Evolutionary conservation across 495 filamentous ascomycete species (phyloP).

Genomic region (Talaromyces thailandensis): DNA sequence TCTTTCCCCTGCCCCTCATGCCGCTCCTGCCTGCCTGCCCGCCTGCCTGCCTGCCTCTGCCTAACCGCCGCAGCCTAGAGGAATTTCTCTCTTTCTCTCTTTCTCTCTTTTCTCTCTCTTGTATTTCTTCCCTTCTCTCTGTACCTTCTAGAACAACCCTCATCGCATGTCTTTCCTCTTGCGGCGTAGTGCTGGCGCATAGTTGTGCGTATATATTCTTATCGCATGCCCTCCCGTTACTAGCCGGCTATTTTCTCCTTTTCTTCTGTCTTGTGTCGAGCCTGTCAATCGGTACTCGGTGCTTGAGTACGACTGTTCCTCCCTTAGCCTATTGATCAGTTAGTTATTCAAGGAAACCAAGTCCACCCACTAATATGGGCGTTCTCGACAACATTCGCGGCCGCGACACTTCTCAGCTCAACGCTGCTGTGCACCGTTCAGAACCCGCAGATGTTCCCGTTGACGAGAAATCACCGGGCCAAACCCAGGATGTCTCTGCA

Average conservation of each 20-base stretch:
- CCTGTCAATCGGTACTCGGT: neutral
- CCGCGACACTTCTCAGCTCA: conserved; percentile 3
- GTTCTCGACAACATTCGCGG: conserved; percentile 2
- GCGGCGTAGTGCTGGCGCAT: neutral
- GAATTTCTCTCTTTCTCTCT: neutral
- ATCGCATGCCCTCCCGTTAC: neutral
- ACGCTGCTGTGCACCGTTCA: neutral
- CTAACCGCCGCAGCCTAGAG: neutral
- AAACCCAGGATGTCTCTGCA: neutral
- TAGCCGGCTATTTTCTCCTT: neutral
- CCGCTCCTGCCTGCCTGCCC: neutral
- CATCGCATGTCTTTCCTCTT: neutral
- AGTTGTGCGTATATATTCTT: neutral
- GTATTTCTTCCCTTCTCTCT: neutral
- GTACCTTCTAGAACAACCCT: neutral
- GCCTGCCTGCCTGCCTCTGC: neutral
- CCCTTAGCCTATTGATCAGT: neutral
- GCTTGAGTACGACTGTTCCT: neutral
- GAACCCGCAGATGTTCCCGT: neutral
- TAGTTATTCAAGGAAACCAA: neutral
- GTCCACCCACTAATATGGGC: neutral
- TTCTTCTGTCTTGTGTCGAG: neutral
- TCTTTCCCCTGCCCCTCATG: neutral
- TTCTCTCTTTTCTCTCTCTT: neutral
- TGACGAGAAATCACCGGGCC: conserved; percentile 1